phyloP scores from a whole-genome alignment of 2,329 filamentous ascomycete species.

The Coniochaeta hoffmannii region DNA sequence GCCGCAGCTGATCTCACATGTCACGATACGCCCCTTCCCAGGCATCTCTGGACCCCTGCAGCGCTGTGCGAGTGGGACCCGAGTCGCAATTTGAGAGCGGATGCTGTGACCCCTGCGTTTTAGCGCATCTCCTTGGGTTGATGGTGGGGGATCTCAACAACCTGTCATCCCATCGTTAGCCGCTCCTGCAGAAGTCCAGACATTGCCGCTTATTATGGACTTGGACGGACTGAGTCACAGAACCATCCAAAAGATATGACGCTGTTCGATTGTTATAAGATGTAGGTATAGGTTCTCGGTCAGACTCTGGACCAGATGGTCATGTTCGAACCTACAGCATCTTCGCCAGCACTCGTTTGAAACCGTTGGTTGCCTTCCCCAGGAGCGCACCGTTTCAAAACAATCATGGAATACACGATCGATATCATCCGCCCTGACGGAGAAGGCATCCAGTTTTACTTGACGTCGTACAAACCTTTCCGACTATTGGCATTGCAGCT shows the following conservation, averaged over 20 bases:
- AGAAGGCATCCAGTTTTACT: background rate
- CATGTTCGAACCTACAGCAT: background rate
- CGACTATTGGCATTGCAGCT: conserved; percentile 1
- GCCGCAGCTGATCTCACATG: background rate
- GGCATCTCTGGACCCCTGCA: background rate
- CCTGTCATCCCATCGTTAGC: background rate
- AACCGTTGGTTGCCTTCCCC: too few species aligned
- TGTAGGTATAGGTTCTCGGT: background rate
- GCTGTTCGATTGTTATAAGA: background rate
- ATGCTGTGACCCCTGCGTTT: background rate
- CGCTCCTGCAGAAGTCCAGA: background rate
- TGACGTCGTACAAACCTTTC: conserved; percentile 1
- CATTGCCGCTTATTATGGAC: too few species aligned
- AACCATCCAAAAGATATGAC: background rate
- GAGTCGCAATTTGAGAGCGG: background rate
- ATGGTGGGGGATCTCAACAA: background rate
- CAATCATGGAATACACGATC: background rate
- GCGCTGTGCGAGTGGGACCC: background rate
- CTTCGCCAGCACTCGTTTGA: background rate
- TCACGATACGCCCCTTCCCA: background rate
- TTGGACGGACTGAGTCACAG: background rate
- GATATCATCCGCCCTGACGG: background rate
- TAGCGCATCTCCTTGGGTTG: background rate
- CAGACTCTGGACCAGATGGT: background rate
- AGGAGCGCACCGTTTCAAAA: background rate